Conservation (phyloP, 2,329 filamentous ascomycete species). For the Monilinia fructigena region DNA sequence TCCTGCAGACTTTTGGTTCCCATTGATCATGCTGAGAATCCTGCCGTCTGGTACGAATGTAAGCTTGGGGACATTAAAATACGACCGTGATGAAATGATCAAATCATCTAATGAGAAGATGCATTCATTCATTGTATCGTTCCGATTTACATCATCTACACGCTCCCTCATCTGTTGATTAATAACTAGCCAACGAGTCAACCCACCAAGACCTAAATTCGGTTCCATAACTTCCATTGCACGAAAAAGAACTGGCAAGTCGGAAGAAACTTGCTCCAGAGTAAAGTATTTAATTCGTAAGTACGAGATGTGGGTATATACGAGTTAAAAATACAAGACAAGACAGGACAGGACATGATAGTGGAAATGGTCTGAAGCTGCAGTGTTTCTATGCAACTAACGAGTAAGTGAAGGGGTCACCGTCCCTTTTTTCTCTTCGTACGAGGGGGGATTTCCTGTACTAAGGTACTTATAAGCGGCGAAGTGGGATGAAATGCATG, state of each 20-base stretch:
- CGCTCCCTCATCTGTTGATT: not conserved
- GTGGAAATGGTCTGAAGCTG: slow-evolving; percentile 15
- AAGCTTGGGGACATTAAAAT: slow-evolving; percentile 11
- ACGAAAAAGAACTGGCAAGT: slow-evolving; percentile 13
- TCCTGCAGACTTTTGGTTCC: not conserved
- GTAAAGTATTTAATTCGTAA: slow-evolving; percentile 8
- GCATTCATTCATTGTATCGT: not conserved
- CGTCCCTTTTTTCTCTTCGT: not conserved
- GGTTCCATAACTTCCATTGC: not conserved
- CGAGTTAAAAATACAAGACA: slow-evolving; percentile 8
- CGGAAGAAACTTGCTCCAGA: not conserved
- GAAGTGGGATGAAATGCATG: slow-evolving; percentile 20
- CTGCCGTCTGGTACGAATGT: slow-evolving; percentile 13
- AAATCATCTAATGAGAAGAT: slow-evolving; percentile 2
- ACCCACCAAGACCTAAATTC: not conserved
- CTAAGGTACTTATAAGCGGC: not conserved
- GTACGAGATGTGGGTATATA: slow-evolving; percentile 8
- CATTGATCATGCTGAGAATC: slow-evolving; percentile 7
- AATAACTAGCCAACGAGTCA: not conserved
- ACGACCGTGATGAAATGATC: slow-evolving; percentile 12
- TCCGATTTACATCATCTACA: slow-evolving; percentile 16
- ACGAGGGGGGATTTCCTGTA: not conserved
- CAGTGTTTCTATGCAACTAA: slow-evolving; percentile 14
- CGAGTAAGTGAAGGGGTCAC: slow-evolving; percentile 20
- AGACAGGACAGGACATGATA: not conserved